Evolutionary conservation across 179 eudicot genomes (phyloP).

Genomic region (Spinacia oleracea): DNA sequence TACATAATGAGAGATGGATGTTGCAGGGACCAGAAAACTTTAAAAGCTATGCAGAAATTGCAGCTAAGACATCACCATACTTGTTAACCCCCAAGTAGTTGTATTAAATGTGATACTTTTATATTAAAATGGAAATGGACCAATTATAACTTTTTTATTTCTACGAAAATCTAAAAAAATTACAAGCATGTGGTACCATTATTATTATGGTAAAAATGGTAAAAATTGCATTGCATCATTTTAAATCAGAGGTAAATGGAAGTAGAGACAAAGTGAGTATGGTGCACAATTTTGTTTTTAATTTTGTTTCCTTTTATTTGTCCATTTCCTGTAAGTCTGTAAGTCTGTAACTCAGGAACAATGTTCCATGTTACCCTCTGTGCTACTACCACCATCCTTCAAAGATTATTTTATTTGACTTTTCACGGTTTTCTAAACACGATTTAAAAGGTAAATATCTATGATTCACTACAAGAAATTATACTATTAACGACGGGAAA

Average conservation of each 20-base stretch:
- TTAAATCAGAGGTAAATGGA: background rate
- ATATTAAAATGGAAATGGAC: no score
- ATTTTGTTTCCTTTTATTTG: slow-evolving; percentile 6
- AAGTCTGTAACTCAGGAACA: no score
- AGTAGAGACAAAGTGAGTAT: slow-evolving; percentile 12
- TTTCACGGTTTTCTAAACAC: no score
- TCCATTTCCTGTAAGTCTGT: slow-evolving; percentile 11
- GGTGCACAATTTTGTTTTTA: background rate
- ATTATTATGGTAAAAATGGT: no score
- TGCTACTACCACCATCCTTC: no score
- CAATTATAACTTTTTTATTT: slow-evolving; percentile 2
- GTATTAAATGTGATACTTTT: slow-evolving; percentile 12
- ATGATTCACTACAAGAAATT: no score
- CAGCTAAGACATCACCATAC: slow-evolving; percentile 17
- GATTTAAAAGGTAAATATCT: no score
- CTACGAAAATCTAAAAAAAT: slow-evolving; percentile 19
- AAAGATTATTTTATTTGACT: no score
- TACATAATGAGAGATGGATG: slow-evolving; percentile 9
- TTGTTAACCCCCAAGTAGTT: slow-evolving; percentile 1
- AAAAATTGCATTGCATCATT: no score
- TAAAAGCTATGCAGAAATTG: slow-evolving; percentile 20
- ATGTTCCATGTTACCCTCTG: no score
- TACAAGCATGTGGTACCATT: slow-evolving; percentile 8
- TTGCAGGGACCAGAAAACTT: slow-evolving; percentile 22
- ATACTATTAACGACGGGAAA: no score